Conservation (phyloP, 2,329 filamentous ascomycete genomes). For the Sporothrix protearum region DNA sequence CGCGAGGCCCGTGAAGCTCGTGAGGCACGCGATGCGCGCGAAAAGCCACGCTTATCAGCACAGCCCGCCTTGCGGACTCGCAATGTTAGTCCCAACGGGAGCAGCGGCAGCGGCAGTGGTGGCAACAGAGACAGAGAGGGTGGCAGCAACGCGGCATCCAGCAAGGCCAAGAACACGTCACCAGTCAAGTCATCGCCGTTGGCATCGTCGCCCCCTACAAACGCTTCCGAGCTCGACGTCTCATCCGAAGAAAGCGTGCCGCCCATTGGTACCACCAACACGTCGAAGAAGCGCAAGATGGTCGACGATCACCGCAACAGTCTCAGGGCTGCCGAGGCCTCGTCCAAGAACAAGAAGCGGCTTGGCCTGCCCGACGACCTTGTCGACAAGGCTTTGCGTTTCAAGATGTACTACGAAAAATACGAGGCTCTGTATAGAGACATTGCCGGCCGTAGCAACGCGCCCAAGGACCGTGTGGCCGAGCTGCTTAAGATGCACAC, state of each 20-base stretch:
- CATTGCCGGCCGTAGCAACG: conserved; percentile 49
- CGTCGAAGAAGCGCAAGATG: conserved; percentile 45
- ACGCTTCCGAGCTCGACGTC: conserved; percentile 58
- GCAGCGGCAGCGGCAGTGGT: conserved; percentile 22
- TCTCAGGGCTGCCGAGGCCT: conserved; percentile 30
- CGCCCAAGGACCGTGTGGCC: conserved; percentile 49
- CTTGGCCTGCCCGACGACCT: conserved; percentile 46
- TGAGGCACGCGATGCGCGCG: not conserved
- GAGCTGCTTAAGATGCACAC: conserved; percentile 54
- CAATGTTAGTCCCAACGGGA: conserved; percentile 42
- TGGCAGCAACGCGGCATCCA: not conserved
- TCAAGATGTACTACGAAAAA: conserved; percentile 54
- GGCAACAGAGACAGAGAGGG: not conserved
- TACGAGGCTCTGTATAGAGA: conserved; percentile 57
- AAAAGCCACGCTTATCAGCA: not conserved
- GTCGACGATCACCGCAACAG: conserved; percentile 24
- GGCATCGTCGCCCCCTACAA: conserved; percentile 63
- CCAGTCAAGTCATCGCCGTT: conserved; percentile 62
- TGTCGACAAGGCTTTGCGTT: conserved; percentile 52
- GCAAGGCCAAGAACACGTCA: conserved; percentile 42
- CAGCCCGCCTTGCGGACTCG: conserved; percentile 32
- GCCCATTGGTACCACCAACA: conserved; percentile 31
- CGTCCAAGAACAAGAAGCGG: conserved; percentile 27
- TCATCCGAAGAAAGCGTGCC: conserved; percentile 31
- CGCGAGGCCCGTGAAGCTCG: not conserved